phyloP scores from a whole-genome alignment of 108 stramenopile genomes.

The Fragilaria crotonensis region DNA sequence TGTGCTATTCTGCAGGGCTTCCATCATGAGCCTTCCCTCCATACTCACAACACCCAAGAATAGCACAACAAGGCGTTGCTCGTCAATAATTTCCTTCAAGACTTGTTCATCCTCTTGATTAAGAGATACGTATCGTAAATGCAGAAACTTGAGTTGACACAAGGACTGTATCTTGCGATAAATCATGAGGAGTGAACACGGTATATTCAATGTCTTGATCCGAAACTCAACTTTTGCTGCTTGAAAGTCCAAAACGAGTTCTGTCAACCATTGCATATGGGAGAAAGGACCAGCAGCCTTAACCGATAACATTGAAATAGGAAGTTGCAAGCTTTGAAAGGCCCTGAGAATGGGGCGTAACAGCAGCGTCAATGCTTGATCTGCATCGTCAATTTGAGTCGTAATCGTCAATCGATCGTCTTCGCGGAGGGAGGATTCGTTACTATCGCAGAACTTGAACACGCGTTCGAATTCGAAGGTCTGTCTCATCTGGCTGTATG shows the following conservation, averaged over 20 bases:
- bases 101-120: conserved; percentile 20
- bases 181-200: background rate
- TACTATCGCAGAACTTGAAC: background rate
- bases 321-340: background rate
- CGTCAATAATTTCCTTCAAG: conserved; percentile 27
- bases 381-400: background rate
- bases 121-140: background rate
- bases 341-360: background rate
- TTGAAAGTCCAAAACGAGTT: background rate
- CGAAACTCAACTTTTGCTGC: background rate
- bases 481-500: background rate
- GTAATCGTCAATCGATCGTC: background rate
- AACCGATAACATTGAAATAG: background rate
- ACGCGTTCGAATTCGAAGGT: background rate
- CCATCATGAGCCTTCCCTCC: background rate
- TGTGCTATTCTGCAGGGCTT: background rate
- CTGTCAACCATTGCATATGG: background rate
- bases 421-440: background rate
- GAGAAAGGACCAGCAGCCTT: background rate
- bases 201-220: background rate
- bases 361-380: background rate
- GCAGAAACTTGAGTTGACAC: background rate
- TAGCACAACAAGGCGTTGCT: background rate
- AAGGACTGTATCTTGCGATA: background rate
- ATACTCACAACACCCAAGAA: background rate